Percentiles rank a stretch among this genome's conserved stretches.
phyloP scores from a whole-genome alignment of 176 grass and related monocot genomes.

The Calamus simplicifolius region DNA sequence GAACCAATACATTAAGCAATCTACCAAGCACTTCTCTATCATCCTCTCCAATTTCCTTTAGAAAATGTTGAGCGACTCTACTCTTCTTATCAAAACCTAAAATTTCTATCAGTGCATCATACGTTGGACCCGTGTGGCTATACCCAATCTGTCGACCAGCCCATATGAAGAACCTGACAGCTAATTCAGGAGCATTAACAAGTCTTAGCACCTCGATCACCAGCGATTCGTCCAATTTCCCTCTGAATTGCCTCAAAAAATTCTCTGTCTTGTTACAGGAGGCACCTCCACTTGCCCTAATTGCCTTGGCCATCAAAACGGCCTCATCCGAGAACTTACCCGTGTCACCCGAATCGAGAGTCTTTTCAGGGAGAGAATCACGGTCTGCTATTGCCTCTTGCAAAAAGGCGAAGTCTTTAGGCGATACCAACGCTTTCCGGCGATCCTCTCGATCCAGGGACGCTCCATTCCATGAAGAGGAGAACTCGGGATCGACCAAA shows the following conservation, averaged over 20 bases:
- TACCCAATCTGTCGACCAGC: constrained; percentile 83
- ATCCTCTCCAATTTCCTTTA: constrained; percentile 74
- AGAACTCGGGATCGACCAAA: constrained; percentile 27
- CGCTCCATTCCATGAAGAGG: background rate
- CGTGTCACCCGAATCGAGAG: constrained; percentile 1
- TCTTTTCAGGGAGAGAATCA: background rate
- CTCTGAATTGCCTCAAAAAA: constrained; percentile 56
- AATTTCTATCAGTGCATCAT: constrained; percentile 48
- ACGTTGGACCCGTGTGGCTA: constrained; percentile 49
- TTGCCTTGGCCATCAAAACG: constrained; percentile 59
- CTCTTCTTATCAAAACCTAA: constrained; percentile 52
- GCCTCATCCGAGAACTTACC: constrained; percentile 33
- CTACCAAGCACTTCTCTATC: constrained; percentile 69
- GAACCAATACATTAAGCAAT: constrained; percentile 85
- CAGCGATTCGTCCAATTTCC: constrained; percentile 42
- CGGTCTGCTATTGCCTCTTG: constrained; percentile 21
- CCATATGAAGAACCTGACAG: constrained; percentile 89
- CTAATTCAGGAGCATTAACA: constrained; percentile 48
- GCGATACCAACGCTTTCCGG: constrained; percentile 35
- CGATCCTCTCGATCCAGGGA: constrained; percentile 13
- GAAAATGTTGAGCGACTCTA: constrained; percentile 41
- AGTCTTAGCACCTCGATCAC: constrained; percentile 54
- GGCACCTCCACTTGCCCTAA: constrained; percentile 36
- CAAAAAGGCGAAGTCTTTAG: constrained; percentile 64
- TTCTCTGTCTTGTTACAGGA: constrained; percentile 47